These are phyloP conservation scores for Gamarada debralockiae DNA, from an alignment of 495 filamentous ascomycete species.

Conservation along the genomic window DNA sequence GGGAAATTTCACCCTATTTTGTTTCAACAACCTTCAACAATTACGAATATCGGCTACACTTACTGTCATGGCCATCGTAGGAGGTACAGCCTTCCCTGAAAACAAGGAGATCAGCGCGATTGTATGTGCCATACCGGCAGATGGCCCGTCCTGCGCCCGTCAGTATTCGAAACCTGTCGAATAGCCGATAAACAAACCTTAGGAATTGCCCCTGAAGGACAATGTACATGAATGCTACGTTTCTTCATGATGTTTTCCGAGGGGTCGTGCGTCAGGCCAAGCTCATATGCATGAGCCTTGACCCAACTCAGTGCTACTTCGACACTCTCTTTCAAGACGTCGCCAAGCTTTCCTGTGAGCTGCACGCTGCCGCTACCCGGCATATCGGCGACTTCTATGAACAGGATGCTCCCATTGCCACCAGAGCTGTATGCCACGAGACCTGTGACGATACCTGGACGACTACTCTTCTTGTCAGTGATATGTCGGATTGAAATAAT, in stretches of 20 bases:
- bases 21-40: slow-evolving; percentile 10
- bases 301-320: slow-evolving; percentile 94
- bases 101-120: slow-evolving; percentile 92
- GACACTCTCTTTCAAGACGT: slow-evolving; percentile 95
- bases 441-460: slow-evolving; percentile 93
- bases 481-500: too few species aligned
- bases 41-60: slow-evolving; percentile 3
- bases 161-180: background rate
- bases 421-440: slow-evolving; percentile 95
- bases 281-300: slow-evolving; percentile 89
- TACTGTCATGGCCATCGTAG: slow-evolving; percentile 89
- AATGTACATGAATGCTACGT: slow-evolving; percentile 93
- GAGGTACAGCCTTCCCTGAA: slow-evolving; percentile 80
- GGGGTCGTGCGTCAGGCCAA: slow-evolving; percentile 76
- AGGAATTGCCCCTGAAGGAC: slow-evolving; percentile 89
- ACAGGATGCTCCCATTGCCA: slow-evolving; percentile 92
- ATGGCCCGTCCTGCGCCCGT: slow-evolving; percentile 40
- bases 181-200: slow-evolving; percentile 49
- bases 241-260: slow-evolving; percentile 95
- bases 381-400: slow-evolving; percentile 98
- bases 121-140: slow-evolving; percentile 89
- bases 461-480: slow-evolving; percentile 37
- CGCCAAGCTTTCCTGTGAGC: slow-evolving; percentile 97
- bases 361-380: slow-evolving; percentile 89
- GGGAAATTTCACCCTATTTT: slow-evolving; percentile 72